Conservation (phyloP, 139 green algal genomes). For the Spirogloea muscicola region DNA sequence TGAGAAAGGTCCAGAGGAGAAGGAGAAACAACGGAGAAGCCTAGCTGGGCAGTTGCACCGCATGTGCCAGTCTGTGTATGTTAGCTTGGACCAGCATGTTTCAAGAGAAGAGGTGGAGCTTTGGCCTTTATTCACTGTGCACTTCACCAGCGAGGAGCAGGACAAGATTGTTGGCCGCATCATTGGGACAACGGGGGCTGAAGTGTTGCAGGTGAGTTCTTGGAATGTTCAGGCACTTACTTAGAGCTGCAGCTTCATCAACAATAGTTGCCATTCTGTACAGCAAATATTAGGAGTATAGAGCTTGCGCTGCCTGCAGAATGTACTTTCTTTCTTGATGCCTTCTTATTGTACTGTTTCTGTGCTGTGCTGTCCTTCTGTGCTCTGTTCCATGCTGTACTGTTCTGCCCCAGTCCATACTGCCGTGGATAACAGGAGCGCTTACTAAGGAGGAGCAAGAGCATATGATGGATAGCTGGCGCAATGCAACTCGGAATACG, state of each 20-base stretch:
- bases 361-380: neutral
- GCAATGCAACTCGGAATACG: conserved; percentile 75
- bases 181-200: conserved; percentile 76
- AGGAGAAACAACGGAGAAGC: conserved; percentile 4
- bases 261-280: neutral
- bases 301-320: neutral
- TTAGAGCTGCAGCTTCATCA: neutral
- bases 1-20: neutral
- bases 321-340: neutral
- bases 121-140: conserved; percentile 91
- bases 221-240: neutral
- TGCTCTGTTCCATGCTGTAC: conserved; percentile 5
- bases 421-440: conserved; percentile 79
- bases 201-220: conserved; percentile 70
- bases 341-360: neutral
- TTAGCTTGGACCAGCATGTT: conserved; percentile 76
- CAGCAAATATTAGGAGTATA: neutral
- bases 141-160: conserved; percentile 89
- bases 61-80: conserved; percentile 75
- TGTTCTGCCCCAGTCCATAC: conserved; percentile 61
- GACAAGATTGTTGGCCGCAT: conserved; percentile 77
- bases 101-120: conserved; percentile 86
- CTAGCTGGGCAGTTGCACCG: conserved; percentile 9
- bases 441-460: conserved; percentile 47
- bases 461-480: conserved; percentile 50